These are phyloP conservation scores for Yarrowia osloensis DNA, from an alignment of 805 yeast species.

Conservation along the genomic window DNA sequence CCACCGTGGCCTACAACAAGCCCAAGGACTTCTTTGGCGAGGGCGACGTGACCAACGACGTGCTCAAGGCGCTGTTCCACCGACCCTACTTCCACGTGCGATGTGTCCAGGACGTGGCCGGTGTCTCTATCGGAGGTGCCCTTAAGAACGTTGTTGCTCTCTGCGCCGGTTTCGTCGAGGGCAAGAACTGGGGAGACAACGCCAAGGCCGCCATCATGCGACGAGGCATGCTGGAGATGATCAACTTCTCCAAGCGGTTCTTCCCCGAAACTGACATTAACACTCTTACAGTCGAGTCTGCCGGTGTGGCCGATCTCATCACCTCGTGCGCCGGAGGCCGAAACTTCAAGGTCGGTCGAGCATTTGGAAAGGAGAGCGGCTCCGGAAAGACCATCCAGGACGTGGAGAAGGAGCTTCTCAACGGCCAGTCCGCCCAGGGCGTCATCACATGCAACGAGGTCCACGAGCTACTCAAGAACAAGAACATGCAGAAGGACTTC, in stretches of 20 bases:
- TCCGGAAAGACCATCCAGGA: slow-evolving; percentile 74
- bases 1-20: slow-evolving; percentile 86
- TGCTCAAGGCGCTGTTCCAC: slow-evolving; percentile 85
- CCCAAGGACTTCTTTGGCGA: slow-evolving; percentile 63
- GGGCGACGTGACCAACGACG: slow-evolving; percentile 73
- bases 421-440: slow-evolving; percentile 98
- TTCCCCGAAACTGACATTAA: slow-evolving; percentile 71
- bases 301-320: slow-evolving; percentile 97
- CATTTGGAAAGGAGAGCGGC: slow-evolving; percentile 60
- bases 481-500: slow-evolving; percentile 62
- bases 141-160: slow-evolving; percentile 93
- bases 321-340: slow-evolving; percentile 98
- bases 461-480: slow-evolving; percentile 69
- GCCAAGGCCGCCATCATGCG: slow-evolving; percentile 98
- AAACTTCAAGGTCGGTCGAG: slow-evolving; percentile 86
- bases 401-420: slow-evolving; percentile 81
- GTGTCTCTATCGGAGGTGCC: slow-evolving; percentile 96
- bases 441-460: slow-evolving; percentile 88
- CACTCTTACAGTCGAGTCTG: slow-evolving; percentile 90
- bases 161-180: slow-evolving; percentile 97
- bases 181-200: slow-evolving; percentile 98
- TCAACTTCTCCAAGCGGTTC: slow-evolving; percentile 78
- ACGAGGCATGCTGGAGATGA: slow-evolving; percentile 88
- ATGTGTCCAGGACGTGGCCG: slow-evolving; percentile 90
- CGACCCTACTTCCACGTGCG: slow-evolving; percentile 97